These are phyloP conservation scores for Naganishia liquefaciens DNA, from an alignment of 1,284 basidiomycete genomes.

Conservation along the genomic window DNA sequence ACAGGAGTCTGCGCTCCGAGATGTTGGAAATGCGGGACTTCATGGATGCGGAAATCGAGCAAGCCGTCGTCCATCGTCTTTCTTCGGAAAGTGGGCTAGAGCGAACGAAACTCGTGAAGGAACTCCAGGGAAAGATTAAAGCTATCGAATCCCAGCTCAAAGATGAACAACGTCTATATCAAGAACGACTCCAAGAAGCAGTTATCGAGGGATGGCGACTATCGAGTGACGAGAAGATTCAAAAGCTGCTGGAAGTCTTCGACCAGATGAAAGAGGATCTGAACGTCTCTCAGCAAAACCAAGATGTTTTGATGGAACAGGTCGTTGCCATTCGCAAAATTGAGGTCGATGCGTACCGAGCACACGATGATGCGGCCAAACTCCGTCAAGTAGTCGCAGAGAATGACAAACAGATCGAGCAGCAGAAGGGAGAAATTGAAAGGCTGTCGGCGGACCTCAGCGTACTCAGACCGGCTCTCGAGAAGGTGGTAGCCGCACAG, in stretches of 20 bases:
- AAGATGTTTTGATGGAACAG: background rate
- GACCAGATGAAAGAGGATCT: background rate
- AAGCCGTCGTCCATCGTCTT: too few species aligned
- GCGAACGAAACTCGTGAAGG: background rate
- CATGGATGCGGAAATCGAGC: too few species aligned
- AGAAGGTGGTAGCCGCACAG: background rate
- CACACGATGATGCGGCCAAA: too few species aligned
- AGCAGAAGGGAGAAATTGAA: too few species aligned
- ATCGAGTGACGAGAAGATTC: slow-evolving; percentile 3
- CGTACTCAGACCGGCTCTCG: background rate
- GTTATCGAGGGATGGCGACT: background rate
- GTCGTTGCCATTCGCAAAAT: background rate
- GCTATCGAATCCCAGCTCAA: background rate
- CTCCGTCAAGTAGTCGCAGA: too few species aligned
- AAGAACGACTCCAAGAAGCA: background rate
- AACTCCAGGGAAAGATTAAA: background rate
- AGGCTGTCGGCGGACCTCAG: background rate
- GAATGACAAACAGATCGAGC: too few species aligned
- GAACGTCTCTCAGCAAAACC: background rate
- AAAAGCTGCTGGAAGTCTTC: background rate
- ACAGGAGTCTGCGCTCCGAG: too few species aligned
- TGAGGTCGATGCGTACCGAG: background rate
- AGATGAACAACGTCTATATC: background rate
- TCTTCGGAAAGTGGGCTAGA: too few species aligned
- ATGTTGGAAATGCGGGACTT: too few species aligned